Percentiles rank a stretch among this genome's conserved stretches.
phyloP scores from a whole-genome alignment of 768 basidiomycete genomes.

The Arthromyces matolae region DNA sequence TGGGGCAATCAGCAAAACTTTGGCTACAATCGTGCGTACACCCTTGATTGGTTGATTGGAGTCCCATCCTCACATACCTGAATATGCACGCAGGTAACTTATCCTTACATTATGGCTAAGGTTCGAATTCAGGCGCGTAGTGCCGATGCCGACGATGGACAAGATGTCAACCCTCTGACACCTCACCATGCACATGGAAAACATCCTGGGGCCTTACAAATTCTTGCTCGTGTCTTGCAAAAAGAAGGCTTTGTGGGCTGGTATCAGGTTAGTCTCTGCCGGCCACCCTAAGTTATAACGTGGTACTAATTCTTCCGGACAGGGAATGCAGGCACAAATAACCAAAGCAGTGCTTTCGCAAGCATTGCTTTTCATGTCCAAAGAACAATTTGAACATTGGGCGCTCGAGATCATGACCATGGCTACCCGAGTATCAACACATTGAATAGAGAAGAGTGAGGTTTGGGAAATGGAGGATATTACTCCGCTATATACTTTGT shows the following conservation, averaged over 20 bases:
- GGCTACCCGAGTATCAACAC: conserved; percentile 35
- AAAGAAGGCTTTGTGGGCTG: conserved; percentile 85
- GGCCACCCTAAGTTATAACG: not conserved
- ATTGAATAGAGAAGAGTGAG: not conserved
- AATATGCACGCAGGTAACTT: conserved; percentile 64
- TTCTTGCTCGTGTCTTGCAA: conserved; percentile 67
- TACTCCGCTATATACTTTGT: not conserved
- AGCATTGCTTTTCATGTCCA: conserved; percentile 93
- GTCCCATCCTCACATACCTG: not conserved
- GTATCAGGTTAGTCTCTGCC: conserved; percentile 72
- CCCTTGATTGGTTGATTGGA: not conserved
- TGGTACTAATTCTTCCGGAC: conserved; percentile 6
- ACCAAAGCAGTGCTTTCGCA: conserved; percentile 94
- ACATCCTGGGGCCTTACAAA: conserved; percentile 71
- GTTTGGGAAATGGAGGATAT: not conserved
- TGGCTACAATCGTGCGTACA: conserved; percentile 84
- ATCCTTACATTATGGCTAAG: conserved; percentile 96
- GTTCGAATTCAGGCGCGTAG: conserved; percentile 89
- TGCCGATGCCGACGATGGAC: conserved; percentile 46
- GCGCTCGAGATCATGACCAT: conserved; percentile 68
- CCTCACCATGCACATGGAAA: conserved; percentile 43
- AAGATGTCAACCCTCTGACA: conserved; percentile 34
- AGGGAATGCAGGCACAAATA: conserved; percentile 97
- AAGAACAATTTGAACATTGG: conserved; percentile 94
- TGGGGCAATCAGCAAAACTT: conserved; percentile 91